Evolutionary conservation across 495 filamentous ascomycete species (phyloP).

Genomic region (Physcia stellaris): DNA sequence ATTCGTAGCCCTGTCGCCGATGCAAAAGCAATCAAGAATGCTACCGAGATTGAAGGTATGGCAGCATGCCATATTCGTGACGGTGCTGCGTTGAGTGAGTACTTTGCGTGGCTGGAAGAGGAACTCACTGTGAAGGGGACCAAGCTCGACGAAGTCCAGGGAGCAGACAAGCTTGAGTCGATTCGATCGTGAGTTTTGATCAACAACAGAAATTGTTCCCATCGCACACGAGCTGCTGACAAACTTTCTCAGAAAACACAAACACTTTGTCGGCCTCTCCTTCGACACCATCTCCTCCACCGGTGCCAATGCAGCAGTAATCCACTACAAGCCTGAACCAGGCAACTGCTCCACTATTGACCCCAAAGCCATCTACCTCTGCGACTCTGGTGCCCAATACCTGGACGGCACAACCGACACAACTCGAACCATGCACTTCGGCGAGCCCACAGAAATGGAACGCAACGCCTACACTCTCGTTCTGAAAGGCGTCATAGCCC

Average conservation of each 20-base stretch:
- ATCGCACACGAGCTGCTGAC: no score
- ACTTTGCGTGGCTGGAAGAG: conserved; percentile 94
- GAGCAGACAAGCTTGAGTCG: conserved; percentile 77
- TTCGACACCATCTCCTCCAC: conserved; percentile 96
- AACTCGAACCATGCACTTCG: conserved; percentile 88
- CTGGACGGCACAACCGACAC: conserved; percentile 94
- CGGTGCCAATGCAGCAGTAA: conserved; percentile 87
- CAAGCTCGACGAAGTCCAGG: conserved; percentile 75
- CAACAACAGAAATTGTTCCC: no score
- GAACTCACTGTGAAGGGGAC: conserved; percentile 62
- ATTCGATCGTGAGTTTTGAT: conserved; percentile 43
- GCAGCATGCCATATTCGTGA: conserved; percentile 86
- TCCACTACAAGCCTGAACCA: conserved; percentile 89
- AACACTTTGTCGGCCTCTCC: conserved; percentile 79
- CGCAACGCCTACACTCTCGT: conserved; percentile 89
- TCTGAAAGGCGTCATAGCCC: conserved; percentile 85
- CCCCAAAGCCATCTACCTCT: conserved; percentile 79
- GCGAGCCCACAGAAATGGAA: conserved; percentile 71
- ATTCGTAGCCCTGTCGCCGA: conserved; percentile 79
- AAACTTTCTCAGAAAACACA: conserved; percentile 39
- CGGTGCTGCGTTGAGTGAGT: conserved; percentile 81
- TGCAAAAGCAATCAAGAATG: conserved; percentile 95
- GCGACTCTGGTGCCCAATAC: conserved; percentile 93
- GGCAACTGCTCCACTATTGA: conserved; percentile 77
- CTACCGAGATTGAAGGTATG: conserved; percentile 85